These are phyloP conservation scores for Symmetrospora coprosmae DNA, from an alignment of 768 basidiomycete genomes.

Conservation along the genomic window DNA sequence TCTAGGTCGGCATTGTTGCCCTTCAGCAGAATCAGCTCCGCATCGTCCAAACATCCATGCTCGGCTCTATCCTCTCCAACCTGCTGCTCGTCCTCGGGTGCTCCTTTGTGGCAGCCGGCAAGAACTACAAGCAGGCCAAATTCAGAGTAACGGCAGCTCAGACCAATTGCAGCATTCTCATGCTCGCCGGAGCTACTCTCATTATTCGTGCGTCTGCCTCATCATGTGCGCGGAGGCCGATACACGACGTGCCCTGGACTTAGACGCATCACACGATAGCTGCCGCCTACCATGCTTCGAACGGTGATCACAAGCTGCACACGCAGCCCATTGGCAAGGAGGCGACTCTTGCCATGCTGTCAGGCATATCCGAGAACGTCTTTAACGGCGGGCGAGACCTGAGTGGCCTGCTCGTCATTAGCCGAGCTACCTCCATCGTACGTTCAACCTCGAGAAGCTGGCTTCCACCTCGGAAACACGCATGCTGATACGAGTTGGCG, in stretches of 20 bases:
- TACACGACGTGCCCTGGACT: not conserved
- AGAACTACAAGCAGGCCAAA: constrained; percentile 50
- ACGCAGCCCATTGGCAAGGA: not conserved
- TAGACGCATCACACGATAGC: no score
- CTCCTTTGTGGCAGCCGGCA: constrained; percentile 72
- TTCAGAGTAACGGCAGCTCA: constrained; percentile 80
- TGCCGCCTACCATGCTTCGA: constrained; percentile 34
- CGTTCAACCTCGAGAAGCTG: no score
- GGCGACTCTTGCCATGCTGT: not conserved
- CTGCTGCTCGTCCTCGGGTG: constrained; percentile 77
- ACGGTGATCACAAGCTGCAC: constrained; percentile 5
- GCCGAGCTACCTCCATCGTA: constrained; percentile 63
- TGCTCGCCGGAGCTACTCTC: constrained; percentile 34
- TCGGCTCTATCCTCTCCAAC: constrained; percentile 83
- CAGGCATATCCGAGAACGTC: no score
- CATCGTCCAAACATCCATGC: constrained; percentile 83
- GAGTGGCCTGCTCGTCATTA: constrained; percentile 50
- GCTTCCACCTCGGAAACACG: no score
- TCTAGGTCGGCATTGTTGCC: constrained; percentile 57
- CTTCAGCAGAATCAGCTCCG: constrained; percentile 64
- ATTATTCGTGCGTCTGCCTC: constrained; percentile 15
- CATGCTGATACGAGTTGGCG: no score
- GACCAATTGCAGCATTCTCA: constrained; percentile 46
- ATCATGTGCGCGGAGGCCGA: not conserved
- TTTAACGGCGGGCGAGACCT: no score